Evolutionary conservation across 2,329 filamentous ascomycete genomes (phyloP), one percentile per base, ranked within the genome.

Genomic region (Eutypella sp.): DNA sequence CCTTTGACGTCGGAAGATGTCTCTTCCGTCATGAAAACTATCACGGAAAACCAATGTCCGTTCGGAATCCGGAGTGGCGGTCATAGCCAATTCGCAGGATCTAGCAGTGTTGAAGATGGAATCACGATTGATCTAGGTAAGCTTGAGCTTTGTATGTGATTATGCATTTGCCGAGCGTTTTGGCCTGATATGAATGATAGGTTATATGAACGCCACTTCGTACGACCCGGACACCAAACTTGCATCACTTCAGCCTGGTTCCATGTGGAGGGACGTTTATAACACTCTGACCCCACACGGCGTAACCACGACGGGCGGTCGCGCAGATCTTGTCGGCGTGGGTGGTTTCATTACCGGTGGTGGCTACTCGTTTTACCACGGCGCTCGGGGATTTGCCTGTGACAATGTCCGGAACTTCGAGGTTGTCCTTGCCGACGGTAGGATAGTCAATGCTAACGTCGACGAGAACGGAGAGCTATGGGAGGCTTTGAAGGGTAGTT

Each of bases 401-500:
- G 70, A 72, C 48, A 67, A 62, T 29, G 60, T 73, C 7, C 48
- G 59, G 6, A 62, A 62, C 40, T 70, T 58, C 42, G 62, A 73
- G 48, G 62, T 75, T 22, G 70, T 76, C 3, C 63, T 73, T 2
- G 66, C 67, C 1, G 57, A 65, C 45, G 71, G 72, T 3, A 36
- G 47, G 5, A 62, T 74, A 40, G 55, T 72, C 22, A 62, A 64
- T 8, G 70, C 65, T 10, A 69, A 64, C 39, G 50, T 48, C 2
- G 42, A 54, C 1, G 44, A 58, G 13, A 61, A 70, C 42, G n/a
- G 55, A 0, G 68, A 72, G 42, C 60, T 73, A 3, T 72, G 58
- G 52, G 62, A 58, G 46, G 70, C 69, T 2, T 55, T 72, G 4
- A 64, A 67, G 34, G 70, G 69, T 9, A 69, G 70, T n/a, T 60